phyloP scores from a whole-genome alignment of 352 stramenopile species.

The Nothophytophthora sp. region DNA sequence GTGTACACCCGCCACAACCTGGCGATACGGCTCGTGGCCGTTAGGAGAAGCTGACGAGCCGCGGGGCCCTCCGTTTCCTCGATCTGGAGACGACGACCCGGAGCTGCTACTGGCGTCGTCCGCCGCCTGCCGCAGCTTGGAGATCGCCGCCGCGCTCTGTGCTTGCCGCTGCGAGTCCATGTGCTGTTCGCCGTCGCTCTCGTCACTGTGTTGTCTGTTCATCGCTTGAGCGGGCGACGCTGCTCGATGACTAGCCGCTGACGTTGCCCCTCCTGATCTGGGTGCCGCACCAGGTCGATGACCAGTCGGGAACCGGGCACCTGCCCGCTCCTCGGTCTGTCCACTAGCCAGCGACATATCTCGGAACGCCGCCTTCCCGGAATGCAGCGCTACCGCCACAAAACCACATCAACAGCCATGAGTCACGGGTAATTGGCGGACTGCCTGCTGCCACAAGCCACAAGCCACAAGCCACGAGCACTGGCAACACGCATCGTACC shows the following conservation, averaged over 20 bases:
- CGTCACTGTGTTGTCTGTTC: constrained; percentile 27
- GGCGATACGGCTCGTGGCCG: constrained; percentile 43
- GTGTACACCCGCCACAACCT: constrained; percentile 42
- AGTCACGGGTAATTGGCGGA: no score
- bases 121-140: constrained; percentile 54
- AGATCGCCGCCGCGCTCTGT: constrained; percentile 74
- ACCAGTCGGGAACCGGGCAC: constrained; percentile 55
- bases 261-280: constrained; percentile 14
- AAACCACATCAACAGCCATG: constrained; percentile 2
- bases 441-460: no score
- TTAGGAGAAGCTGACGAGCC: constrained; percentile 19
- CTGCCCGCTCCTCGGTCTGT: constrained; percentile 48
- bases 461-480: no score
- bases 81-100: constrained; percentile 23
- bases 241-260: constrained; percentile 21
- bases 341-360: constrained; percentile 51
- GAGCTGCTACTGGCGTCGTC: constrained; percentile 25
- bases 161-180: constrained; percentile 62
- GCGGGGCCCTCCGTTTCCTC: constrained; percentile 13
- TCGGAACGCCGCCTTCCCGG: constrained; percentile 72
- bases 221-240: constrained; percentile 19
- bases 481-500: constrained; percentile 27
- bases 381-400: constrained; percentile 53
- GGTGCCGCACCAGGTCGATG: constrained; percentile 25
- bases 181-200: constrained; percentile 15